Evolutionary conservation across 2,329 filamentous ascomycete genomes (phyloP).

Genomic region (Ambrosiella beaveri): DNA sequence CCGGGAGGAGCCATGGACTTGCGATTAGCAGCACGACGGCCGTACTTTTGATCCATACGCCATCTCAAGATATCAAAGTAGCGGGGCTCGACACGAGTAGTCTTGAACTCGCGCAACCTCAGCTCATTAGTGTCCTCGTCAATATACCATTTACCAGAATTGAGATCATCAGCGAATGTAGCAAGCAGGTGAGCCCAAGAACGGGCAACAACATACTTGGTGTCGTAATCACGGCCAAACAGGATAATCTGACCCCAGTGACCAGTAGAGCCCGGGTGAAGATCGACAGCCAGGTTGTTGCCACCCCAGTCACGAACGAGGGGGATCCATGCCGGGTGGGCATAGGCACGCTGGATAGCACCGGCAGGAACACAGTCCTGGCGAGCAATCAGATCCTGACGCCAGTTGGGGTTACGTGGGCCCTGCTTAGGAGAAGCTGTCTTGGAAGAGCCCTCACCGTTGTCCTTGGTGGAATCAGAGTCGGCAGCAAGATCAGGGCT

Average conservation of each 20-base stretch:
- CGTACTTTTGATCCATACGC: slow-evolving; percentile 91
- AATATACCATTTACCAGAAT: slow-evolving; percentile 76
- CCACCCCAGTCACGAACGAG: slow-evolving; percentile 95
- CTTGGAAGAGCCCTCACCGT: slow-evolving; percentile 48
- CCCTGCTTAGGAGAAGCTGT: slow-evolving; percentile 19
- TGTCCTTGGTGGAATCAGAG: slow-evolving; percentile 29
- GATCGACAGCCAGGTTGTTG: slow-evolving; percentile 87
- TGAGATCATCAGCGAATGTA: slow-evolving; percentile 74
- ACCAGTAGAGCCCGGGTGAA: slow-evolving; percentile 75
- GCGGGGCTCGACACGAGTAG: slow-evolving; percentile 70
- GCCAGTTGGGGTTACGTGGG: slow-evolving; percentile 47
- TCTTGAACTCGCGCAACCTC: slow-evolving; percentile 83
- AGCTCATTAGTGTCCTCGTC: slow-evolving; percentile 86
- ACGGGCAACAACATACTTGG: slow-evolving; percentile 87
- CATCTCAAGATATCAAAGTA: slow-evolving; percentile 93
- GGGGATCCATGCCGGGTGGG: slow-evolving; percentile 89
- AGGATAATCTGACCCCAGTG: slow-evolving; percentile 95
- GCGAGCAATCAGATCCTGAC: slow-evolving; percentile 63
- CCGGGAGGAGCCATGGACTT: slow-evolving; percentile 31
- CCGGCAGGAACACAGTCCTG: slow-evolving; percentile 80
- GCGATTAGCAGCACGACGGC: slow-evolving; percentile 42
- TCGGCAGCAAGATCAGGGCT: slow-evolving; percentile 28
- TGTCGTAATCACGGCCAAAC: slow-evolving; percentile 94
- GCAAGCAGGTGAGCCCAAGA: slow-evolving; percentile 85
- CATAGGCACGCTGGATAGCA: slow-evolving; percentile 80